Conservation (phyloP, 257 asterid species). For the Nicotiana undulata region DNA sequence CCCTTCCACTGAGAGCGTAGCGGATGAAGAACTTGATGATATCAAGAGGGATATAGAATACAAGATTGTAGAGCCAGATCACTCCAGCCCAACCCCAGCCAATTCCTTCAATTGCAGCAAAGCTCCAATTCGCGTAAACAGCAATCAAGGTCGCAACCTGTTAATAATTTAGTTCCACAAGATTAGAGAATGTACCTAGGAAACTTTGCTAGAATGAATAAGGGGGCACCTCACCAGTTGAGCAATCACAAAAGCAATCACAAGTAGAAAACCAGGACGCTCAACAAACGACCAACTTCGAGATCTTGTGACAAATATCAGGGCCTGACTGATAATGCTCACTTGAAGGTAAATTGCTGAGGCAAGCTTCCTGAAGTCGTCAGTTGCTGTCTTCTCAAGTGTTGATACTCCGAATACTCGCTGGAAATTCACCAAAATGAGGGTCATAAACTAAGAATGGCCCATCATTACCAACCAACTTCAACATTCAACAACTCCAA, state of each 20-base stretch:
- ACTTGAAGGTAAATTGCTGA: slow-evolving; percentile 96
- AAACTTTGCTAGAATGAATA: not conserved
- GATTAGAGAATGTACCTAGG: not conserved
- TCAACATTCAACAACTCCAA: not conserved
- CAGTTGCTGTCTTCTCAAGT: slow-evolving; percentile 82
- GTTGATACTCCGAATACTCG: slow-evolving; percentile 77
- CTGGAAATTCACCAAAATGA: slow-evolving; percentile 29
- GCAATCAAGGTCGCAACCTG: slow-evolving; percentile 91
- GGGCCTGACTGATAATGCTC: slow-evolving; percentile 94
- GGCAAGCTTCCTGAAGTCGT: slow-evolving; percentile 92
- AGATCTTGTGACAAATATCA: slow-evolving; percentile 92
- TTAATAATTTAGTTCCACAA: not conserved
- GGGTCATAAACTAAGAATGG: not conserved
- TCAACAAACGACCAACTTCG: slow-evolving; percentile 87
- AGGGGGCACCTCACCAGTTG: slow-evolving; percentile 51
- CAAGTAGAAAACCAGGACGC: slow-evolving; percentile 88
- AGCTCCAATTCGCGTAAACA: slow-evolving; percentile 81
- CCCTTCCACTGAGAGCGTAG: slow-evolving; percentile 85
- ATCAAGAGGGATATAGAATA: slow-evolving; percentile 74
- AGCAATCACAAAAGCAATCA: slow-evolving; percentile 70
- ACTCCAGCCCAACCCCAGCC: slow-evolving; percentile 99
- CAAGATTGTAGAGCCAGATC: slow-evolving; percentile 77
- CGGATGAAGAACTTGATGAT: slow-evolving; percentile 66
- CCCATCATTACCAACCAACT: not conserved
- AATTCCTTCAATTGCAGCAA: slow-evolving; percentile 85